These are phyloP conservation scores for Penicillium macrosclerotiorum DNA, from an alignment of 495 filamentous ascomycete genomes.

Conservation along the genomic window DNA sequence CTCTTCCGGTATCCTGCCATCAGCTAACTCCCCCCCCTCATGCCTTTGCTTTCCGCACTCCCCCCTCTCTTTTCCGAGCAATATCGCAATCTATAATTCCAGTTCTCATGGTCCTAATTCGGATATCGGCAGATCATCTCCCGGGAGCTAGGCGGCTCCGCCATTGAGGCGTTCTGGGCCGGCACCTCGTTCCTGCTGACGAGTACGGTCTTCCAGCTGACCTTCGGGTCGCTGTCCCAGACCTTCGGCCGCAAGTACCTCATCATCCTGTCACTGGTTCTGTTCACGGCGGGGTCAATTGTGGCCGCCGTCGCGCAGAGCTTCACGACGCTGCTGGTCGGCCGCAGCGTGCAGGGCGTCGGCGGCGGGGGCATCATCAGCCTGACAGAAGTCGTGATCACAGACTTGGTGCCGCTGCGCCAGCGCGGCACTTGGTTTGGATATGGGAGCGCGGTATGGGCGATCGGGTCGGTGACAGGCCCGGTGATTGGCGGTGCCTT, in stretches of 20 bases:
- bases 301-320: constrained; percentile 38
- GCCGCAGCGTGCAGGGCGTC: constrained; percentile 41
- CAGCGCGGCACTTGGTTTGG: constrained; percentile 23
- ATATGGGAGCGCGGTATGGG: constrained; percentile 17
- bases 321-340: constrained; percentile 33
- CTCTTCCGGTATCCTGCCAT: too few relatives aligned
- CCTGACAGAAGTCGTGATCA: constrained; percentile 27
- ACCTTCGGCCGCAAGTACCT: constrained; percentile 42
- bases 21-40: too few relatives aligned
- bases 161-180: constrained; percentile 48
- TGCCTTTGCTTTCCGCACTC: too few relatives aligned
- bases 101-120: too few relatives aligned
- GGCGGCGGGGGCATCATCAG: constrained; percentile 37
- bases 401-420: constrained; percentile 33
- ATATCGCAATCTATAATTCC: too few relatives aligned
- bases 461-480: constrained; percentile 25
- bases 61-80: too few relatives aligned
- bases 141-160: too few relatives aligned
- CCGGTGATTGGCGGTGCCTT: constrained; percentile 31
- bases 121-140: too few relatives aligned
- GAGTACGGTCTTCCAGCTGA: constrained; percentile 54
- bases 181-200: constrained; percentile 62
- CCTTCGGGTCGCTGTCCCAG: constrained; percentile 44
- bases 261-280: constrained; percentile 20
- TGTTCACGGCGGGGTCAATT: constrained; percentile 39